phyloP scores from a whole-genome alignment of 345 rosid species.

The Salix exigua region DNA sequence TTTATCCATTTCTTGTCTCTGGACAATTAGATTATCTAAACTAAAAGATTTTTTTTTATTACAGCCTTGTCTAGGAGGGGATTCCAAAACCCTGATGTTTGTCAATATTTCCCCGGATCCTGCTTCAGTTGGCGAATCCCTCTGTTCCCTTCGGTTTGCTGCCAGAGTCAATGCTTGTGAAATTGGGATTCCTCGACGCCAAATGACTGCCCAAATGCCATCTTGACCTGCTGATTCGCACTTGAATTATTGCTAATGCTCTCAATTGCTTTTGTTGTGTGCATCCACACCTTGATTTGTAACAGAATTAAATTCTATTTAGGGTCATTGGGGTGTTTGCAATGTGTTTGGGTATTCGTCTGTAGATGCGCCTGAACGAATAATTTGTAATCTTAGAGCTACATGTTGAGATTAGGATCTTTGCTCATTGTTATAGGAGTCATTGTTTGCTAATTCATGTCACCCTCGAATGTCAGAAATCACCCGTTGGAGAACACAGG shows the following conservation, averaged over 20 bases:
- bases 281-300: neutral
- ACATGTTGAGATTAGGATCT: neutral
- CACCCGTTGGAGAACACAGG: conserved; percentile 30
- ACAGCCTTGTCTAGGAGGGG: conserved; percentile 99
- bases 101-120: conserved; percentile 88
- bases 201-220: conserved; percentile 27
- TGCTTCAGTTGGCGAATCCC: conserved; percentile 77
- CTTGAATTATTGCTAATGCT: conserved; percentile 62
- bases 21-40: neutral
- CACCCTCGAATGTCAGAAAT: conserved; percentile 13
- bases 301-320: neutral
- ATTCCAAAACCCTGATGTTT: conserved; percentile 88
- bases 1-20: neutral
- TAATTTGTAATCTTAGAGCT: conserved; percentile 23
- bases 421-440: neutral
- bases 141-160: conserved; percentile 91
- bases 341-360: neutral
- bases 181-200: conserved; percentile 91
- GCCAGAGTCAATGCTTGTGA: conserved; percentile 99
- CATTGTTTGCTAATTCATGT: conserved; percentile 9
- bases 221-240: conserved; percentile 53
- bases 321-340: neutral
- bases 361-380: conserved; percentile 13
- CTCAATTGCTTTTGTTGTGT: neutral
- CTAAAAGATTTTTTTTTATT: conserved; percentile 13